A percentile compares a stretch with the other conserved stretches of the same genome.
phyloP scores from a whole-genome alignment of 257 asterid species.

The Gentiana straminea region DNA sequence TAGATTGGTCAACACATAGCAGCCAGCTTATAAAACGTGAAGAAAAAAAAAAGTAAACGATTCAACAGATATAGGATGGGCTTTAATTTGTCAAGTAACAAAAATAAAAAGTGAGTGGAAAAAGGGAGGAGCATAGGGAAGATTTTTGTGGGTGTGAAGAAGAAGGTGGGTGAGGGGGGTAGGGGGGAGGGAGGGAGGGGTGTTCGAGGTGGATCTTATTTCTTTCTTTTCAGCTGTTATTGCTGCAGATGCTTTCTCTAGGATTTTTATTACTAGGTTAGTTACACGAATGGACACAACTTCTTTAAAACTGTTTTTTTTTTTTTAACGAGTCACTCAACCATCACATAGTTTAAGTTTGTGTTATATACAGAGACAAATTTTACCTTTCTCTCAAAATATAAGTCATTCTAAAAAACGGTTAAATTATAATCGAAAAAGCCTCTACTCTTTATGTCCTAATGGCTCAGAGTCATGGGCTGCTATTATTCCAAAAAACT shows the following conservation, averaged over 20 bases:
- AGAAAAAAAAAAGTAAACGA: neutral
- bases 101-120: conserved; percentile 13
- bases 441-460: too few relatives aligned
- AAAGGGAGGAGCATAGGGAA: conserved; percentile 6
- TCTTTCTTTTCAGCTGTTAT: conserved; percentile 54
- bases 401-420: too few relatives aligned
- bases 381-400: too few relatives aligned
- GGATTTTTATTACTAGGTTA: conserved; percentile 20
- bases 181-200: conserved; percentile 24
- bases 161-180: neutral
- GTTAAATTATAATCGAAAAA: too few relatives aligned
- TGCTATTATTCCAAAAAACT: too few relatives aligned
- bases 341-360: too few relatives aligned
- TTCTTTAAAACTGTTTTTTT: too few relatives aligned
- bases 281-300: too few relatives aligned
- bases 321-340: too few relatives aligned
- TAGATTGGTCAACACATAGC: neutral
- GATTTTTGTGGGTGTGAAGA: conserved; percentile 3
- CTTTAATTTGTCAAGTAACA: neutral
- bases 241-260: conserved; percentile 14
- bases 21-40: neutral
- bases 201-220: conserved; percentile 88
- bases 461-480: too few relatives aligned
- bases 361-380: too few relatives aligned
- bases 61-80: neutral